Evolutionary conservation across 2,329 filamentous ascomycete species (phyloP).

Genomic region (Leptographium radiaticola): DNA sequence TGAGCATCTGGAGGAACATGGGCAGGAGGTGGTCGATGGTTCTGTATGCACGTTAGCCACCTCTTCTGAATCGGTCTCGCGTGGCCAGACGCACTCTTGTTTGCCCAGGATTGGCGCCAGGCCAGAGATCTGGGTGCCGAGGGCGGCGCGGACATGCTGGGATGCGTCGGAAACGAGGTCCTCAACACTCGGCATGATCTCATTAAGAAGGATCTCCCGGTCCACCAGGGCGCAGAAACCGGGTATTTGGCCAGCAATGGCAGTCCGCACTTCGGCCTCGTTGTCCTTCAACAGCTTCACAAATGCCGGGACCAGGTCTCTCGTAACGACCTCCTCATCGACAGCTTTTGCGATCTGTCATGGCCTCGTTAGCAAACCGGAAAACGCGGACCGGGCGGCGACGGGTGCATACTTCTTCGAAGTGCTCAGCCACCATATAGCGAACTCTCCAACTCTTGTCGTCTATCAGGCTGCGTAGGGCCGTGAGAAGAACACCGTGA

Average conservation of each 20-base stretch:
- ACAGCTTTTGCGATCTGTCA: conserved; percentile 89
- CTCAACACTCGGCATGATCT: conserved; percentile 94
- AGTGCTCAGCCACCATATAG: conserved; percentile 98
- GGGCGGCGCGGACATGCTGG: conserved; percentile 88
- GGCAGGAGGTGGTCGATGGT: conserved; percentile 93
- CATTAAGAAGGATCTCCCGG: conserved; percentile 74
- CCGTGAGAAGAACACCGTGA: conserved; percentile 83
- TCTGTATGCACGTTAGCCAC: conserved; percentile 28
- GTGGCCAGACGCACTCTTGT: conserved; percentile 54
- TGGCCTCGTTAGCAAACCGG: background rate
- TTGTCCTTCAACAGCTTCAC: conserved; percentile 97
- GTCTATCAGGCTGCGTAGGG: conserved; percentile 85
- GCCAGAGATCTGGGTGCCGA: conserved; percentile 94
- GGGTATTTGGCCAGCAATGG: conserved; percentile 93
- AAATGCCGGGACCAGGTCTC: conserved; percentile 91
- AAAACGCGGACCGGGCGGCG: background rate
- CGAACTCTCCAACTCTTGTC: conserved; percentile 99
- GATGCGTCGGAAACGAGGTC: conserved; percentile 92
- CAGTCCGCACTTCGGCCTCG: conserved; percentile 92
- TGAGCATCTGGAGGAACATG: conserved; percentile 99
- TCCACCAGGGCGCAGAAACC: conserved; percentile 91
- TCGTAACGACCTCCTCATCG: conserved; percentile 86
- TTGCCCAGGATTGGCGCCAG: conserved; percentile 95
- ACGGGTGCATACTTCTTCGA: conserved; percentile 63
- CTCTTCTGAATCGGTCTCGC: background rate